phyloP scores from a whole-genome alignment of 495 filamentous ascomycete species.

The Trichoderma virens region DNA sequence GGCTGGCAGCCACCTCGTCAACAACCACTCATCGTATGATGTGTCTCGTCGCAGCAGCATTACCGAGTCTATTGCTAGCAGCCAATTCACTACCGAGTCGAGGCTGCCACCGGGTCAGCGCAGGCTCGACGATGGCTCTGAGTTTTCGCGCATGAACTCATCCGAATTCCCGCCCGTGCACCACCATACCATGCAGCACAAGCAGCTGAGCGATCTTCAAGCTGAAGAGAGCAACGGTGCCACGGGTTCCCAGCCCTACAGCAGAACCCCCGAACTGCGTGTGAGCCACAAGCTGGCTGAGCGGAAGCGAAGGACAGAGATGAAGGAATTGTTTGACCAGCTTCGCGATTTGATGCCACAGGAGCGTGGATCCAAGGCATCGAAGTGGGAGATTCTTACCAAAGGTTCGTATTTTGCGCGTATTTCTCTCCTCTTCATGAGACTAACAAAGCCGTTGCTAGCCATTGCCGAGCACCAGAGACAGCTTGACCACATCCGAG shows the following conservation, averaged over 20 bases:
- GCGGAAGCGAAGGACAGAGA: conserved; percentile 90
- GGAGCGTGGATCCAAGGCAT: conserved; percentile 84
- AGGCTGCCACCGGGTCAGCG: conserved; percentile 65
- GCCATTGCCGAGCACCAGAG: conserved; percentile 50
- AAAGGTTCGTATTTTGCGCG: conserved; percentile 53
- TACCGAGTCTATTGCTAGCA: conserved; percentile 65
- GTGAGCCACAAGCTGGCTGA: conserved; percentile 95
- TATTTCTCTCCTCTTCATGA: neutral
- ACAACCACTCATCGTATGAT: conserved; percentile 45
- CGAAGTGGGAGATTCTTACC: conserved; percentile 98
- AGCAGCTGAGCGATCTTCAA: conserved; percentile 58
- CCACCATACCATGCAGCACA: conserved; percentile 71
- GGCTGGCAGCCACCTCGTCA: neutral
- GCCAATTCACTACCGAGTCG: conserved; percentile 62
- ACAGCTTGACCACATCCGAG: conserved; percentile 31
- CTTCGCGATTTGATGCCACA: conserved; percentile 75
- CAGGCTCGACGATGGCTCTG: conserved; percentile 49
- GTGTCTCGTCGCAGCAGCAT: conserved; percentile 66
- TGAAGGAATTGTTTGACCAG: conserved; percentile 94
- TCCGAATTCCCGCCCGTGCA: conserved; percentile 44
- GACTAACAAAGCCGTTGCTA: conserved; percentile 16
- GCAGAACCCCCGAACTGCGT: conserved; percentile 87
- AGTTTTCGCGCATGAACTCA: conserved; percentile 21
- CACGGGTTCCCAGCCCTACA: conserved; percentile 67
- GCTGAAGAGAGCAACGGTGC: conserved; percentile 48